These are phyloP conservation scores for Grigorovia jiainica DNA, from an alignment of 805 yeast genomes.

Conservation along the genomic window DNA sequence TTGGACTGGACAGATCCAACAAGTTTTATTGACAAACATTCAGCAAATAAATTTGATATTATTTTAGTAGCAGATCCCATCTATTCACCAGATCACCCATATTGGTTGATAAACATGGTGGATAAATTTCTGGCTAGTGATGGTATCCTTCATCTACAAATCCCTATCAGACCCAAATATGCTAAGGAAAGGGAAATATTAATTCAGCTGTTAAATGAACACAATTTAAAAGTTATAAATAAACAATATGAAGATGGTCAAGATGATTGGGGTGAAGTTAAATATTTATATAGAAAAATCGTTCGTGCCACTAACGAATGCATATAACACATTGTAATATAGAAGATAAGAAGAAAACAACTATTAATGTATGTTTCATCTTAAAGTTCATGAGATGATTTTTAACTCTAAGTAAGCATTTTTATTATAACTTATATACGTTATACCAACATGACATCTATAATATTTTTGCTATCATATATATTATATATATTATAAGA, in stretches of 20 bases:
- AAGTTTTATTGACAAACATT: conserved; percentile 27
- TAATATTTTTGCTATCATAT: neutral
- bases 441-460: neutral
- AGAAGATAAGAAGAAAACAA: too few species aligned
- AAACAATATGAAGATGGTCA: conserved; percentile 49
- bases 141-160: conserved; percentile 48
- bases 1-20: conserved; percentile 73
- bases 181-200: conserved; percentile 53
- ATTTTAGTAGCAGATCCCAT: conserved; percentile 81
- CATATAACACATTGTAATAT: neutral
- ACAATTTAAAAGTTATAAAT: conserved; percentile 21
- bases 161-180: conserved; percentile 65
- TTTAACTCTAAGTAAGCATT: too few species aligned
- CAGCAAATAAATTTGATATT: conserved; percentile 38
- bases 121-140: conserved; percentile 37
- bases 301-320: conserved; percentile 6
- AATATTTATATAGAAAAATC: conserved; percentile 38
- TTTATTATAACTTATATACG: neutral
- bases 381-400: too few species aligned
- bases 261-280: conserved; percentile 78
- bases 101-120: conserved; percentile 57
- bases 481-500: conserved; percentile 1
- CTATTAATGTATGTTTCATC: too few species aligned
- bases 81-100: conserved; percentile 75
- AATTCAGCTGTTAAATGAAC: conserved; percentile 43